A percentile compares a stretch with the other conserved stretches of the same genome.
phyloP scores from a whole-genome alignment of 805 yeast genomes.

The Wickerhamomyces bisporus region DNA sequence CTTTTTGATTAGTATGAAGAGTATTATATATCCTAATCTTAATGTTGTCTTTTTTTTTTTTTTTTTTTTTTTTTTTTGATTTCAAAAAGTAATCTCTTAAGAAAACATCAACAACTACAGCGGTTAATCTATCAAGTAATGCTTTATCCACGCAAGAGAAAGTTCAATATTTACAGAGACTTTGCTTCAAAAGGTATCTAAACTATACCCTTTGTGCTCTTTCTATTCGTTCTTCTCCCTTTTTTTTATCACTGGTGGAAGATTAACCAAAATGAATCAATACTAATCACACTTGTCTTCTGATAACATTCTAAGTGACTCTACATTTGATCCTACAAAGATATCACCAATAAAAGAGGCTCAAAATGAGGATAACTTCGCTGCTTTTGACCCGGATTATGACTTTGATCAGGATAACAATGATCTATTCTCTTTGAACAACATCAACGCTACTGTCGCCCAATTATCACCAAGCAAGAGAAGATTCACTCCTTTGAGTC shows the following conservation, averaged over 20 bases:
- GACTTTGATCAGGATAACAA: constrained; percentile 2
- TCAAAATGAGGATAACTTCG: not conserved
- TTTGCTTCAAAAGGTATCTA: constrained; percentile 12
- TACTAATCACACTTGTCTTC: not conserved
- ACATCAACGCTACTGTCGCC: constrained; percentile 1
- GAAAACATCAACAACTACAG: not conserved
- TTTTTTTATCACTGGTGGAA: too few relatives aligned
- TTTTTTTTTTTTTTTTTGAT: not conserved
- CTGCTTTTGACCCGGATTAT: not conserved
- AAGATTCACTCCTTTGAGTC: not conserved
- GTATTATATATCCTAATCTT: too few relatives aligned
- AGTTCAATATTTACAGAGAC: constrained; percentile 22
- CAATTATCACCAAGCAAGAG: not conserved
- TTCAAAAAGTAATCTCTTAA: not conserved
- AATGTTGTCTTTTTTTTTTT: not conserved
- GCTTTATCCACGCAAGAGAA: constrained; percentile 16
- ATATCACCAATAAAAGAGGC: not conserved
- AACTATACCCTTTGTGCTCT: not conserved
- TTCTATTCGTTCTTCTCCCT: not conserved
- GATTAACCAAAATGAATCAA: not conserved
- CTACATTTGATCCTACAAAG: constrained; percentile 2
- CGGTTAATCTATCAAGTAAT: constrained; percentile 5
- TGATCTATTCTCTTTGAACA: constrained; percentile 14
- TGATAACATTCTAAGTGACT: constrained; percentile 6
- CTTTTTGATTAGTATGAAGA: too few relatives aligned